phyloP scores from a whole-genome alignment of 192 early-diverging fungal genomes.

The Coemansia sp. region DNA sequence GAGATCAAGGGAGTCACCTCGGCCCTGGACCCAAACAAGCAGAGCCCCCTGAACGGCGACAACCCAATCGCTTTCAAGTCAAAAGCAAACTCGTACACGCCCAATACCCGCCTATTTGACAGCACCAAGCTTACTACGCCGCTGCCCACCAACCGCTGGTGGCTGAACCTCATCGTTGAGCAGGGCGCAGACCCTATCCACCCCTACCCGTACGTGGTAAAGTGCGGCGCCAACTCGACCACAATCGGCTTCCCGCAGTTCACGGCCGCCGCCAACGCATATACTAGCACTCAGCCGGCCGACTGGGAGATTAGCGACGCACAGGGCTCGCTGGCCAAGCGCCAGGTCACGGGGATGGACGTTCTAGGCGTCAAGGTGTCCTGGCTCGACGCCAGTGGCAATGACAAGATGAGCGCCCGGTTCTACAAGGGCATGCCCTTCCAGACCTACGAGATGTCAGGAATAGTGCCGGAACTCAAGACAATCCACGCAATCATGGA shows the following conservation, averaged over 20 bases:
- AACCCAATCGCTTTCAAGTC: constrained; percentile 3
- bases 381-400: constrained; percentile 17
- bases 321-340: constrained; percentile 14
- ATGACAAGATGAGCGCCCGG: constrained; percentile 30
- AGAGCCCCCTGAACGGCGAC: constrained; percentile 26
- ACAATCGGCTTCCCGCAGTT: constrained; percentile 34
- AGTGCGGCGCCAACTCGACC: constrained; percentile 14
- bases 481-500: constrained; percentile 44
- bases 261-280: background rate
- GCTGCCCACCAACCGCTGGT: constrained; percentile 49
- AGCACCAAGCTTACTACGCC: constrained; percentile 5
- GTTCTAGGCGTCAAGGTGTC: constrained; percentile 42
- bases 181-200: constrained; percentile 36
- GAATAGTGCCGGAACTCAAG: constrained; percentile 18
- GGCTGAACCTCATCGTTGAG: constrained; percentile 44
- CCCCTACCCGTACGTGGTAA: constrained; percentile 47
- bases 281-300: constrained; percentile 17
- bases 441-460: constrained; percentile 38
- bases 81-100: constrained; percentile 10
- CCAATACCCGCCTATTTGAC: constrained; percentile 31
- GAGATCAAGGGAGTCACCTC: constrained; percentile 22
- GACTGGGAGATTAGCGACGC: constrained; percentile 32
- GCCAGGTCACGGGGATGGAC: constrained; percentile 26
- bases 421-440: constrained; percentile 53
- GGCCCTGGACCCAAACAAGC: constrained; percentile 25